Evolutionary conservation across 2,329 filamentous ascomycete species (phyloP), one percentile per base, ranked within the genome.

Genomic region (Fusarium bactridioides): DNA sequence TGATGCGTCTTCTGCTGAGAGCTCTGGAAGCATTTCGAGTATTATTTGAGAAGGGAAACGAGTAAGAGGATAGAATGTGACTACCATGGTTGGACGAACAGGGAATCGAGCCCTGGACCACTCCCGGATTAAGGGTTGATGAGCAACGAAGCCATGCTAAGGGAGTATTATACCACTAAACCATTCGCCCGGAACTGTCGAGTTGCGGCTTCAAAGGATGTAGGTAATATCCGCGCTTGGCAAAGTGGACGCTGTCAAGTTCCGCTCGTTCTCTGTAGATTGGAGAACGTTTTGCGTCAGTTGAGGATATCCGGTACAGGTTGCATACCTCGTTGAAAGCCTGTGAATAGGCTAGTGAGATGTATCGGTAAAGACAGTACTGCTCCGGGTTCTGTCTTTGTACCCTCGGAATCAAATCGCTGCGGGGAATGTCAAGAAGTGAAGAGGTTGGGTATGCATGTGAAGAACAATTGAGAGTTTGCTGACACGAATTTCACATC

Each of bases 141-240:
- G 41, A 40, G 35, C 29, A 58, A 57, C 29, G 51, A 69, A 69
- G 18, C 31, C 40, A 67, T 75, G 74, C 74, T 75, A 76, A 76
- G 70, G 67, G 74, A 76, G 74, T 76, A 76, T 76, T 76, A 74
- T 75, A 74, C 68, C 74, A 76, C 74, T 74, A 77, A 77, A 75
- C 73, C 72, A 77, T 77, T 77, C 75, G 73, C 75, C 75, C 73
- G 37, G 47, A 54, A 61, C 64, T 70, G 35, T 54, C 67, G 43
- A 45, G 8, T 41, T n/a, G 1, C 4, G 2, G 2, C 19, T 23
- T 35, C 57, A 38, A 55, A 70, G 45, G 58, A 54, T 31, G 31
- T 33, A 33, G 13, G 29, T 29, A 7, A 68, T 63, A 74, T 70
- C 59, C 21, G 25, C n/a, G 41, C 40, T 37, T 45, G 47, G 59